Evolutionary conservation across 2,329 filamentous ascomycete genomes (phyloP), one percentile per base, ranked within the genome.

Genomic region (Ceratocystis ficicola): DNA sequence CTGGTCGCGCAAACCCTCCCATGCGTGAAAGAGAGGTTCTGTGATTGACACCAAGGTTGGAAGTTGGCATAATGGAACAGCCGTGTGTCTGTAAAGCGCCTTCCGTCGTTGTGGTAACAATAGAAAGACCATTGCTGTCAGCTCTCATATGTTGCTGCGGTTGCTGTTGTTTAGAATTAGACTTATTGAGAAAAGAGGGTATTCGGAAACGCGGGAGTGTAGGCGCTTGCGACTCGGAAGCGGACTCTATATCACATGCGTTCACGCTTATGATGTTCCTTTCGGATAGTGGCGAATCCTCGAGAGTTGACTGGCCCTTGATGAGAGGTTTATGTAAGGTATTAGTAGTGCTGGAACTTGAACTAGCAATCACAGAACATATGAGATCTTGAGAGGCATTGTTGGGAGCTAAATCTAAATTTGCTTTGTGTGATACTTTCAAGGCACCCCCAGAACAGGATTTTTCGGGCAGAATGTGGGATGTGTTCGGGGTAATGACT

Each of bases 21-120:
- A 59, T 50, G n/a, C 22, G 44, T 30, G 44, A 30, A 1, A 36
- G 36, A 46, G 64, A 48, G 7, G 41, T 22, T 30, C 17, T 44
- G 64, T 28, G 22, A 22, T 36, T 20, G 22, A 61, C 30, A 30
- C 44, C 20, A 22, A 30, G 32, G 15, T 17, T 28, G 4, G 55
- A 36, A 8, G 44, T 25, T 50, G 44, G 61, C 60, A 62, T 22
- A 15, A 44, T 17, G 17, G 20, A 28, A 22, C 60, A 30, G 12
- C n/a, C 44, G 32, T 64, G 32, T 3, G 44, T n/a, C 28, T 28
- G 52, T 15, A 60, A n/a, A n/a, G 52, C 62, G 32, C 44, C 50
- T 10, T 61, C 36, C 12, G 63, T 65, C 7, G 25, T 55, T 20
- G 63, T 20, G 30, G 59, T 50, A 25, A 65, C 60, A 25, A 41